phyloP scores from a whole-genome alignment of 345 rosid genomes.

The Dipteronia dyeriana region DNA sequence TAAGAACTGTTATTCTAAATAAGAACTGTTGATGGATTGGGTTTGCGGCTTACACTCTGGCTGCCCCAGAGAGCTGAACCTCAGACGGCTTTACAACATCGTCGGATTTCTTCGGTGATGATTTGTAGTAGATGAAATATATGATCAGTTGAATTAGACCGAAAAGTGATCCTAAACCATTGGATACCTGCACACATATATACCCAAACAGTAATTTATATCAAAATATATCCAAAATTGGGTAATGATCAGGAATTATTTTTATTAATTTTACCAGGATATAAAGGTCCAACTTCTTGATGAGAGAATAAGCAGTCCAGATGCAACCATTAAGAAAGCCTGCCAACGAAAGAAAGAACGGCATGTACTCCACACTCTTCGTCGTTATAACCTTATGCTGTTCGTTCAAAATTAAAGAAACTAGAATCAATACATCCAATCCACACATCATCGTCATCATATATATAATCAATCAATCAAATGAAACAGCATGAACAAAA shows the following conservation, averaged over 20 bases:
- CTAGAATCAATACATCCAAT: no score
- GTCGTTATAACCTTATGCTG: slow-evolving; percentile 48
- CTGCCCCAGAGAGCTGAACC: slow-evolving; percentile 41
- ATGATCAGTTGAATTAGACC: slow-evolving; percentile 33
- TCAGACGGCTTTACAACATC: slow-evolving; percentile 34
- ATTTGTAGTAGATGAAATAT: slow-evolving; percentile 29
- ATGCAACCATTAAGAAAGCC: slow-evolving; percentile 32
- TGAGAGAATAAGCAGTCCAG: slow-evolving; percentile 46
- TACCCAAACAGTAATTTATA: not conserved
- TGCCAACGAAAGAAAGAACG: slow-evolving; percentile 42
- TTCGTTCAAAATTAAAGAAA: not conserved
- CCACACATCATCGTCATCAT: no score
- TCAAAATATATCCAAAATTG: not conserved
- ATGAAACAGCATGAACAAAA: no score
- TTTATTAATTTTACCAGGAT: slow-evolving; percentile 30
- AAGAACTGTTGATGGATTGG: not conserved
- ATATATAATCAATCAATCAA: no score
- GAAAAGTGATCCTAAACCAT: slow-evolving; percentile 37
- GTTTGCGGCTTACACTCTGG: not conserved
- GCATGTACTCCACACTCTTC: slow-evolving; percentile 58
- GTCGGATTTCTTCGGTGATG: slow-evolving; percentile 14
- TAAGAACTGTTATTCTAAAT: no score
- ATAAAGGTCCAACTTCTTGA: slow-evolving; percentile 38
- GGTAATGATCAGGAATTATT: no score
- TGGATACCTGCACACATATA: slow-evolving; percentile 33